Base-by-base conservation (phyloP, 768 basidiomycete genomes). In the Coprinellus aureogranulatus region DNA sequence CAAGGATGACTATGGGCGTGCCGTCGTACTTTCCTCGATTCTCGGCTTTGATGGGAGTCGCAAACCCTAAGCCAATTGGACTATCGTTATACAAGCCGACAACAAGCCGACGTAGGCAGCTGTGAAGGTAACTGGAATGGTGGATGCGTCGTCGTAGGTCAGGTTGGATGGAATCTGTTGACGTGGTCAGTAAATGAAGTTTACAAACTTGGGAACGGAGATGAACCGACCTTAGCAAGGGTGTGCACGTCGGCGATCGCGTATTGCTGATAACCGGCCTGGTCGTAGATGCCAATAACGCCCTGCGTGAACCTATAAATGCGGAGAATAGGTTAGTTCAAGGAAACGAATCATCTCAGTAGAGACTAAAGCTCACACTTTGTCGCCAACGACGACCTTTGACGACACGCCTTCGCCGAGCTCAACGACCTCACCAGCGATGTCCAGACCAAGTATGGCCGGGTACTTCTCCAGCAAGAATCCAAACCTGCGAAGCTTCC, bases 21-120 rank as follows among this genome's bases (percentile, higher is more conserved):
- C 71, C 78, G 40, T 66, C 67, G 61, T 81, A 81, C 44, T 75
- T 78, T 37, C 73, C 76, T 25, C 62, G 63, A 55, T 72, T 72
- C 22, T 66, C 70, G 14, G 68, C 61, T 40, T 71, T 72, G 64
- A 77, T 71, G 0, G 79, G 77, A 8, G 75, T 60, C 54, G 68
- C 63, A 52, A 83, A 69, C 48, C 75, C 77, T 1, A 75, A 66
- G 41, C 80, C 80, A 59, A 74, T 67, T 0, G 73, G 69, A n/a
- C 46, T 67, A 49, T 57, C 62, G 30, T 65, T 72, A 64, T 81
- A 85, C 20, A 86, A 59, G 1, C 80, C 83, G 18, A 77, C 68
- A 37, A 85, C 20, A 86, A 59, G 1, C 80, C 83, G 18, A 77
- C 68, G 34, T 77, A 78, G 16, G 81, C 80, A 23, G 80, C 78